Evolutionary conservation across 2,329 filamentous ascomycete species (phyloP).

Genomic region (Calonectria pseudoturangicola): DNA sequence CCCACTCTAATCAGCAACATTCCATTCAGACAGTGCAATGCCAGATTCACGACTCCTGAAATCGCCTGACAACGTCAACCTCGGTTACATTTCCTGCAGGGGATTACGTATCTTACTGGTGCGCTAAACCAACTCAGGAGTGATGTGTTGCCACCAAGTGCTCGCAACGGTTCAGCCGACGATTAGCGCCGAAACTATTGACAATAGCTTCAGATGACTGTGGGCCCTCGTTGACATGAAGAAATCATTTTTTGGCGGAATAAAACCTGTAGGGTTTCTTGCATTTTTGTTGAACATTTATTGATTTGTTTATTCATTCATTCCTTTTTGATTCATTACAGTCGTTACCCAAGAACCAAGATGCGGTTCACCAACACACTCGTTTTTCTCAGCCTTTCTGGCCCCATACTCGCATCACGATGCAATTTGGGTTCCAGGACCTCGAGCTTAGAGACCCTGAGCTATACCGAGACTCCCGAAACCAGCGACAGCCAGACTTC

Average conservation of each 20-base stretch:
- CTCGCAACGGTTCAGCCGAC: background rate
- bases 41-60: background rate
- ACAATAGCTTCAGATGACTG: background rate
- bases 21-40: too few species aligned
- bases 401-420: background rate
- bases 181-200: background rate
- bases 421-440: background rate
- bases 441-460: background rate
- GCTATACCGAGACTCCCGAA: background rate
- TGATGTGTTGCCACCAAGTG: too few species aligned
- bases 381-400: background rate
- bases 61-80: background rate
- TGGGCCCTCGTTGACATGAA: background rate
- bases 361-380: background rate
- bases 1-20: too few species aligned
- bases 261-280: background rate
- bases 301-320: background rate
- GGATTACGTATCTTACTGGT: background rate
- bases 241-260: background rate
- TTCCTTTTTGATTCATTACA: background rate
- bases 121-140: too few species aligned
- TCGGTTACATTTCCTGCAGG: background rate
- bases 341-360: background rate
- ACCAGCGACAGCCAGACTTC: too few species aligned
- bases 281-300: background rate